Base-by-base conservation (phyloP, 352 stramenopile genomes). In the Pythium myriotylum region DNA sequence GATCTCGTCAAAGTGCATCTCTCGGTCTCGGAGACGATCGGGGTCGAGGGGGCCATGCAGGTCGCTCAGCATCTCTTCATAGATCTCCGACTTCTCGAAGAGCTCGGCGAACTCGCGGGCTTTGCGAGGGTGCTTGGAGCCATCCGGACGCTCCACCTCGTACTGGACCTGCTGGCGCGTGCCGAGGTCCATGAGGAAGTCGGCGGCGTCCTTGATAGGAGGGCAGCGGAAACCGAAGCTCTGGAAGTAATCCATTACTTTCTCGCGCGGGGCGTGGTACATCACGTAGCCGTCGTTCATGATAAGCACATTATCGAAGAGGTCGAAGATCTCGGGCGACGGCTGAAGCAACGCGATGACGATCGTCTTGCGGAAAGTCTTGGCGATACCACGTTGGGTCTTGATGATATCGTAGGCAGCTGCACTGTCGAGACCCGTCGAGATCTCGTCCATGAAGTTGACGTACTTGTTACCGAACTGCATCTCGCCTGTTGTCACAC, bases 361-460 rank as follows among this genome's bases (percentile, higher is more conserved):
- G 56, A 39, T 78, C 76, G 67, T 72, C 57, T 70, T 68, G 37
- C 40, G 65, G 49, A 75, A 58, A 23, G 48, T 56, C 43, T 54
- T 59, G 42, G 70, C 73, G 16, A 73, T 54, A 50, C 73, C 58
- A 10, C 55, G 67, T 7, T 95, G 53, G 9, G 40, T 62, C 43
- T 54, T 62, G 62, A 89, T 75, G 64, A 98, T 97, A 59, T 97
- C 91, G 61, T 80, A 96, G 2, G 91, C 95, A 4, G 89, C 92
- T 2, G 87, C 82, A 39, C 79, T 86, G 74, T 98, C 92, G 8
- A 98, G 74, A 2, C 94, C 94, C 29, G 90, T 98, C 47, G 75
- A 92, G 63, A 98, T 96, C 73, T 95, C 84, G 68, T 98, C 92
- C 67, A 86, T 84, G 47, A 92, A n/a, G n/a, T n/a, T n/a, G n/a